Evolutionary conservation across 805 yeast genomes (phyloP).

Genomic region (Sugiyamaella boreocaroliniensis): DNA sequence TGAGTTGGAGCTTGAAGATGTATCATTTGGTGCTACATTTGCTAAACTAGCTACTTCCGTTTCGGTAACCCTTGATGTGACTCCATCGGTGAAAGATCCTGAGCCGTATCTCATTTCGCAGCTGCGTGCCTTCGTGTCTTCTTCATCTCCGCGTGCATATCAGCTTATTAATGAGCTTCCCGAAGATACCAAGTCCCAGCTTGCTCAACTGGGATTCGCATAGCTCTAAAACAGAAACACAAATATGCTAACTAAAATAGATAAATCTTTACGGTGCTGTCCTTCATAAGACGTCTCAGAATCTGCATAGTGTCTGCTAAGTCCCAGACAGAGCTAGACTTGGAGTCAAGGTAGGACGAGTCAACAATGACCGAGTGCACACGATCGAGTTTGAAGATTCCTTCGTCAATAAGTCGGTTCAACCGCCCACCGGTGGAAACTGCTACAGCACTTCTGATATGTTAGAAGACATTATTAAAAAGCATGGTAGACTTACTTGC

Average conservation of each 20-base stretch:
- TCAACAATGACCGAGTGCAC: slow-evolving; percentile 54
- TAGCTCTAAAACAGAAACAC: neutral
- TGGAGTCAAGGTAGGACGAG: slow-evolving; percentile 53
- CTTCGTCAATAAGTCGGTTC: slow-evolving; percentile 40
- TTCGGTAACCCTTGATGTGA: slow-evolving; percentile 62
- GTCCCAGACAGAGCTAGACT: slow-evolving; percentile 57
- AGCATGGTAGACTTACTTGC: slow-evolving; percentile 1
- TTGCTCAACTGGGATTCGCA: slow-evolving; percentile 12
- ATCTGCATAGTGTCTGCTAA: slow-evolving; percentile 27
- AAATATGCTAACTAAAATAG: slow-evolving; percentile 36
- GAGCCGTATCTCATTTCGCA: slow-evolving; percentile 22
- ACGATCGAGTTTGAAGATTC: slow-evolving; percentile 38
- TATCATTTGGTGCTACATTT: slow-evolving; percentile 80
- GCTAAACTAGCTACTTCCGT: slow-evolving; percentile 64
- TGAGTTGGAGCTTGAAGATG: slow-evolving; percentile 54
- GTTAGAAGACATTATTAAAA: no score
- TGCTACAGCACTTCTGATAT: slow-evolving; percentile 38
- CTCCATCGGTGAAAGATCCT: slow-evolving; percentile 39
- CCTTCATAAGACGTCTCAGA: slow-evolving; percentile 17
- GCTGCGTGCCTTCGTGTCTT: slow-evolving; percentile 14
- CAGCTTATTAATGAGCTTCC: slow-evolving; percentile 14
- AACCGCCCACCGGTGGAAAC: slow-evolving; percentile 62
- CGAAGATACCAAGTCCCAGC: slow-evolving; percentile 13
- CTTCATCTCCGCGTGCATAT: slow-evolving; percentile 13
- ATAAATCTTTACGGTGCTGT: slow-evolving; percentile 44